Evolutionary conservation across 768 basidiomycete genomes (phyloP).

Genomic region (Pleurotus ostreatus): DNA sequence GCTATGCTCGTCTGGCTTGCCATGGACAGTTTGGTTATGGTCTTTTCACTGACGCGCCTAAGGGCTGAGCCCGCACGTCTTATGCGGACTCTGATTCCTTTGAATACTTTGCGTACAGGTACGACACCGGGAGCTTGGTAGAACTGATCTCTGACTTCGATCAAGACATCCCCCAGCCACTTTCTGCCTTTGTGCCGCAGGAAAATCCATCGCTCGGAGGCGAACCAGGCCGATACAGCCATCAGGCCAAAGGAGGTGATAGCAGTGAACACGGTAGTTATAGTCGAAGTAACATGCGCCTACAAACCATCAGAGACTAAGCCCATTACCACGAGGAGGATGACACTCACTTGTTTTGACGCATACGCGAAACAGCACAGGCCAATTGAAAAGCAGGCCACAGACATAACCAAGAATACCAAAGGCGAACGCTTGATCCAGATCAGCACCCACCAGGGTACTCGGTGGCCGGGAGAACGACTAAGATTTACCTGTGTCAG

Average conservation of each 20-base stretch:
- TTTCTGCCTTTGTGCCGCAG: slow-evolving; percentile 59
- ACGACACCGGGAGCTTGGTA: slow-evolving; percentile 24
- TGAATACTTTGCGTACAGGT: slow-evolving; percentile 11
- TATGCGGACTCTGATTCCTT: slow-evolving; percentile 14
- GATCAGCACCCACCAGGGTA: slow-evolving; percentile 81
- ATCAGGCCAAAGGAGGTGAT: slow-evolving; percentile 69
- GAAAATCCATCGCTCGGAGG: slow-evolving; percentile 65
- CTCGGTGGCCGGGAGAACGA: slow-evolving; percentile 70
- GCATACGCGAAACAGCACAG: slow-evolving; percentile 76
- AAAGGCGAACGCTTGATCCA: slow-evolving; percentile 86
- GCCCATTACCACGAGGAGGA: background rate
- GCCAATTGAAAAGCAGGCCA: slow-evolving; percentile 78
- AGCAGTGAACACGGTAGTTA: slow-evolving; percentile 74
- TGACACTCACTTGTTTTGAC: slow-evolving; percentile 52
- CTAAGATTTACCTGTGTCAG: slow-evolving; percentile 26
- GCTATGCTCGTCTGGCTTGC: slow-evolving; percentile 18
- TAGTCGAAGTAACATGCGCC: slow-evolving; percentile 57
- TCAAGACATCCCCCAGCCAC: slow-evolving; percentile 63
- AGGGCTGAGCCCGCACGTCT: slow-evolving; percentile 14
- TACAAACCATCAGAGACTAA: slow-evolving; percentile 20
- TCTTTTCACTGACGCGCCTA: slow-evolving; percentile 20
- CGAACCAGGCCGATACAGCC: slow-evolving; percentile 73
- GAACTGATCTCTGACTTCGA: slow-evolving; percentile 38
- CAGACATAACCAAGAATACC: slow-evolving; percentile 80
- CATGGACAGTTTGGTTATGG: slow-evolving; percentile 15